These are phyloP conservation scores for Remersonia thermophila DNA, from an alignment of 2,329 filamentous ascomycete genomes.

Conservation along the genomic window DNA sequence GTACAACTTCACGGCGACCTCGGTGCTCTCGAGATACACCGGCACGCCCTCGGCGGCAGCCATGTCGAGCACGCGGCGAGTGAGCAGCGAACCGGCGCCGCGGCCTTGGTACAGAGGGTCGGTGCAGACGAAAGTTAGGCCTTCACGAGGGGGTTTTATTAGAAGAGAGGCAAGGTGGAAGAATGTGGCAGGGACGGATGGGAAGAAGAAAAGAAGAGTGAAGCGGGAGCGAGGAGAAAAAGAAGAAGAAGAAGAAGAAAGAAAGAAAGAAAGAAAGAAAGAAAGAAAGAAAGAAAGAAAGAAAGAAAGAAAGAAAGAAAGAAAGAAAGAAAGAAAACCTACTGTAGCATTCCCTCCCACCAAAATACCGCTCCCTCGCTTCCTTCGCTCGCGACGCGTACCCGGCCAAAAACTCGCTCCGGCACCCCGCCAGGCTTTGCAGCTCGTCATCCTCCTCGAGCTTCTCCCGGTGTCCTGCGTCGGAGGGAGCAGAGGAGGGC, in stretches of 20 bases:
- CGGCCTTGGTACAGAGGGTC: slow-evolving; percentile 23
- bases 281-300: too few species aligned
- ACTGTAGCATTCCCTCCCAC: slow-evolving; percentile 25
- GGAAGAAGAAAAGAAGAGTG: too few species aligned
- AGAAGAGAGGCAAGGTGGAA: not conserved
- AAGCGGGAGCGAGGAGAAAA: too few species aligned
- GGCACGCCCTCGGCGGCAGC: slow-evolving; percentile 23
- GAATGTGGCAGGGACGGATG: slow-evolving; percentile 2
- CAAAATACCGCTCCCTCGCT: slow-evolving; percentile 22
- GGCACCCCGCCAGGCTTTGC: slow-evolving; percentile 18
- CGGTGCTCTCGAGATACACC: slow-evolving; percentile 28
- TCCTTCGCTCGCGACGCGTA: slow-evolving; percentile 22
- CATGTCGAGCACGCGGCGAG: slow-evolving; percentile 22
- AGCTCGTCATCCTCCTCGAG: slow-evolving; percentile 15
- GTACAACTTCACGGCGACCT: slow-evolving; percentile 27
- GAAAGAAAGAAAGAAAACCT: slow-evolving; percentile 16
- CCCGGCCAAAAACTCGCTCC: slow-evolving; percentile 23
- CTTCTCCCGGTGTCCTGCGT: slow-evolving; percentile 10
- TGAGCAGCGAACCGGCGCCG: slow-evolving; percentile 25
- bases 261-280: too few species aligned
- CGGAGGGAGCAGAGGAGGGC: too few species aligned
- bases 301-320: too few species aligned
- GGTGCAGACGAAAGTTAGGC: slow-evolving; percentile 29
- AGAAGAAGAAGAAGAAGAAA: not conserved
- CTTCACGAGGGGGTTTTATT: not conserved